phyloP scores from a whole-genome alignment of 345 rosid genomes.

The Gossypium longicalyx region DNA sequence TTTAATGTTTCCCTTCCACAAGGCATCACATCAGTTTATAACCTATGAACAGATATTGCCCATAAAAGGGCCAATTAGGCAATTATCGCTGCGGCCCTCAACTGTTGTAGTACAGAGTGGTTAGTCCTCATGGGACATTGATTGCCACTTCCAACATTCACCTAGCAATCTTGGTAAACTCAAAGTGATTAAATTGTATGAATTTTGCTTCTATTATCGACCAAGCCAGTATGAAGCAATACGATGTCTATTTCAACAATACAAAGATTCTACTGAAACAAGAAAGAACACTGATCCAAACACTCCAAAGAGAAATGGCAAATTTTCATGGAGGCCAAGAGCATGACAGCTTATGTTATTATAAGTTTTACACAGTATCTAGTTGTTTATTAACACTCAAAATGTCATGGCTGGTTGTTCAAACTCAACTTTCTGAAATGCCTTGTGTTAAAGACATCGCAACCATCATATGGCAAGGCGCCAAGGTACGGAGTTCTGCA shows the following conservation, averaged over 20 bases:
- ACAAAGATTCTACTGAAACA: constrained; percentile 5
- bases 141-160: neutral
- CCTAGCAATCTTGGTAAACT: neutral
- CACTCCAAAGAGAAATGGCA: neutral
- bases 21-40: neutral
- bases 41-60: neutral
- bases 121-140: neutral
- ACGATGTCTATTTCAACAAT: neutral
- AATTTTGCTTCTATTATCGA: neutral
- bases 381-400: no score
- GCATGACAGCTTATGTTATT: no score
- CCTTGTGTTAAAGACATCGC: neutral
- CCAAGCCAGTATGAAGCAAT: neutral
- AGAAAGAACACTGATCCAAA: neutral
- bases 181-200: neutral
- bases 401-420: no score
- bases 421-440: neutral
- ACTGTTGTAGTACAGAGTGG: neutral
- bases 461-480: neutral
- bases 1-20: neutral
- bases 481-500: no score
- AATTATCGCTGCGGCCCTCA: neutral
- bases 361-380: no score
- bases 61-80: neutral
- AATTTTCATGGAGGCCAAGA: constrained; percentile 14